A percentile compares a stretch with the other conserved stretches of the same genome.
phyloP scores from a whole-genome alignment of 164 flowering plant species.

The Vitis cinerea region DNA sequence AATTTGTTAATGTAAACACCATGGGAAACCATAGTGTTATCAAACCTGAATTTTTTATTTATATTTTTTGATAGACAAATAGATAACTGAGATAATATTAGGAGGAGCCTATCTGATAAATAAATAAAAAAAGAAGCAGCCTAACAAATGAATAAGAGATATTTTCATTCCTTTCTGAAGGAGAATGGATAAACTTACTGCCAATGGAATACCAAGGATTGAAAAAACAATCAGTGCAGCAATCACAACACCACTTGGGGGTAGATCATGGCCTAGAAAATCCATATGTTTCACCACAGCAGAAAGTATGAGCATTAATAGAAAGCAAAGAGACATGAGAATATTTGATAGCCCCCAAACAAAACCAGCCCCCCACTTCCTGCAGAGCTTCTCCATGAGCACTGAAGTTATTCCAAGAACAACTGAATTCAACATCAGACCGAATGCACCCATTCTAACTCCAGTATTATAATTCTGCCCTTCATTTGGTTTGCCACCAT shows the following conservation, averaged over 20 bases:
- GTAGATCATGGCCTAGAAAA: constrained; percentile 32
- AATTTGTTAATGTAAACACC: not conserved
- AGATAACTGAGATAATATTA: not conserved
- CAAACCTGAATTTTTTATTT: not conserved
- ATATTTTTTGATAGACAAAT: not conserved
- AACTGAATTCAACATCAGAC: constrained; percentile 85
- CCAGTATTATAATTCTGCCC: constrained; percentile 66
- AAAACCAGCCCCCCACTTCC: constrained; percentile 89
- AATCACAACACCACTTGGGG: constrained; percentile 69
- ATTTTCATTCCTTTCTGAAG: not conserved
- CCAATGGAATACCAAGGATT: constrained; percentile 86
- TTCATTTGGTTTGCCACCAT: constrained; percentile 78
- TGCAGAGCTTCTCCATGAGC: constrained; percentile 83
- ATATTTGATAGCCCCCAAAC: constrained; percentile 90
- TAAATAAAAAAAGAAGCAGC: too few species aligned
- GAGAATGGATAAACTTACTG: constrained; percentile 56
- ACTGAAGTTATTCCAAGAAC: constrained; percentile 83
- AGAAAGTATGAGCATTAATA: constrained; percentile 67
- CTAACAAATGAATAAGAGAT: not conserved
- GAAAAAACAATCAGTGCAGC: constrained; percentile 65
- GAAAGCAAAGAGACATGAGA: constrained; percentile 75
- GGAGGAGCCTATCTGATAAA: not conserved
- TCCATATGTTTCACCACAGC: constrained; percentile 41
- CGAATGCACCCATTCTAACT: constrained; percentile 91
- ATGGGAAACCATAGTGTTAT: not conserved